These are phyloP conservation scores for Pestalotiopsis sp. DNA, from an alignment of 2,329 filamentous ascomycete genomes.

Conservation along the genomic window DNA sequence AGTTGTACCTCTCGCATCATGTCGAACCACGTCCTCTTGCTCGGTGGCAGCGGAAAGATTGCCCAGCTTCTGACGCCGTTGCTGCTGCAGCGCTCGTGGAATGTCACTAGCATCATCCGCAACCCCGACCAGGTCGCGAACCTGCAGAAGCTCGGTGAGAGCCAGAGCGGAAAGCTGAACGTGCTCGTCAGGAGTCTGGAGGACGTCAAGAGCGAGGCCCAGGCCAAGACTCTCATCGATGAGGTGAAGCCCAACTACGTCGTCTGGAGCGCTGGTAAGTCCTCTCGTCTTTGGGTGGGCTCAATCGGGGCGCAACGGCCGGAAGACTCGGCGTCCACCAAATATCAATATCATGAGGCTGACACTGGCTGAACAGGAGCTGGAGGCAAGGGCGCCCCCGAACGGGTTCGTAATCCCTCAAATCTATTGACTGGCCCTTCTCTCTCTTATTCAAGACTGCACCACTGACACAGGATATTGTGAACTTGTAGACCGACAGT, in stretches of 20 bases:
- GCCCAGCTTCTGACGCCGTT: slow-evolving; percentile 75
- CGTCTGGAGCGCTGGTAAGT: slow-evolving; percentile 67
- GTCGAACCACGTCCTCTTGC: slow-evolving; percentile 62
- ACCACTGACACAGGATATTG: background rate
- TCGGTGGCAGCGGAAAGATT: slow-evolving; percentile 83
- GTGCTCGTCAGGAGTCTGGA: slow-evolving; percentile 74
- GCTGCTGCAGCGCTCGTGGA: slow-evolving; percentile 74
- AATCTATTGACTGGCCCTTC: background rate
- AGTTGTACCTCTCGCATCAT: background rate
- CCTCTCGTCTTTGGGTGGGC: background rate
- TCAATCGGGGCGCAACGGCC: background rate
- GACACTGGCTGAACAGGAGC: slow-evolving; percentile 46
- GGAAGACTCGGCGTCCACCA: background rate
- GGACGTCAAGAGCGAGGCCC: slow-evolving; percentile 64
- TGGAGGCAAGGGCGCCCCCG: slow-evolving; percentile 60
- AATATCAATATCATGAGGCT: slow-evolving; percentile 15
- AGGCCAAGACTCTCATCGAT: slow-evolving; percentile 65
- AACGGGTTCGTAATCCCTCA: slow-evolving; percentile 37
- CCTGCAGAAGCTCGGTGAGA: slow-evolving; percentile 63
- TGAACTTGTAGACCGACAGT: slow-evolving; percentile 26
- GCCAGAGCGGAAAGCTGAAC: slow-evolving; percentile 64
- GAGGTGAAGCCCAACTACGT: slow-evolving; percentile 66
- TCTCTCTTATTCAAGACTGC: background rate
- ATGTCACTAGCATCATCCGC: slow-evolving; percentile 78
- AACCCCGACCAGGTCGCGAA: slow-evolving; percentile 66